Base-by-base conservation (phyloP, 164 flowering plant genomes). In the Tinospora cordifolia region DNA sequence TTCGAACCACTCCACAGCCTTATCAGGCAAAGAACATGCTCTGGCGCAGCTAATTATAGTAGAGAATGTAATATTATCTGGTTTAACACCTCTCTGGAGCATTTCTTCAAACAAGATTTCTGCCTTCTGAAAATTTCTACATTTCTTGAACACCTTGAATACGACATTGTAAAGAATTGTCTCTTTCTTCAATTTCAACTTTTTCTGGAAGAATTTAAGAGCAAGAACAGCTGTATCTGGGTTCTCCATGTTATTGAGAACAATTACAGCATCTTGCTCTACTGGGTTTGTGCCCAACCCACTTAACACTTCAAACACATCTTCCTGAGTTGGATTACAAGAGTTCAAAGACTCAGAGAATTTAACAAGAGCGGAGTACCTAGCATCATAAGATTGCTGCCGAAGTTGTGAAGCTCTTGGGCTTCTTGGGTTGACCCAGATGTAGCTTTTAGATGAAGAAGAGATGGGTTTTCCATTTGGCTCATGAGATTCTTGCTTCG, bases 1-100 rank as follows among this genome's bases (percentile, higher is more conserved):
- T 75, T 94, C 97, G 76, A 90, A 90, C 97, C 87, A 90, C 74
- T 92, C 91, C 30, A 90, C 88, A 24, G 97, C 95, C 80, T 84
- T 90, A 46, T 77, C 62, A 0, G 90, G 92, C 81, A 88, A 77
- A 70, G 75, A 73, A 71, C 81, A 84, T 66, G 73, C 49, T 82
- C 97, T 85, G 25, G 97, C 93, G 71, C 92, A 90, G 51, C 88
- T 86, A 75, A 94, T 92, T 6, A 92, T 47, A 0, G 99, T 90
- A 0, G 93, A 87, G 75, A 94, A 94, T 0, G 98, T 90, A 8
- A 89, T 75, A 69, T 89, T 92, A 84, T 92, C 92, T 0, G 95
- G 95, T 64, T 75, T 76, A 68, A 92, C 78, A 10, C 89, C 89
- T 68, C 84, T 88, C 66, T 82, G 75, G 66, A 87, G 72, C 97